These are phyloP conservation scores for Solanum gracilifrons DNA, from an alignment of 257 asterid genomes.

Conservation along the genomic window DNA sequence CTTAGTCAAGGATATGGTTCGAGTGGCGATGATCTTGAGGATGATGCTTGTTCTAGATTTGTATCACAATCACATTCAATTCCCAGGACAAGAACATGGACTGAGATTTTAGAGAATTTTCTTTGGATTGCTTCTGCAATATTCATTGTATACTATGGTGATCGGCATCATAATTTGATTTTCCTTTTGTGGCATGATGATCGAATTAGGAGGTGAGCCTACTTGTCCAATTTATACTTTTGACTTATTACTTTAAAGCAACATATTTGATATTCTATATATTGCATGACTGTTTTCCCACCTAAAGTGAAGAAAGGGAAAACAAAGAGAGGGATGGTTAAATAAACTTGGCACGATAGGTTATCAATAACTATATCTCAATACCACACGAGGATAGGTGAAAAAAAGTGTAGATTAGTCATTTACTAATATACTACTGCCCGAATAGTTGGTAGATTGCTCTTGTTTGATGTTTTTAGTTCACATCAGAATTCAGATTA, in stretches of 20 bases:
- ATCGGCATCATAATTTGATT: conserved; percentile 33
- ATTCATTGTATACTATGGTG: conserved; percentile 46
- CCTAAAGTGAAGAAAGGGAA: neutral
- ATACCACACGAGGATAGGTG: neutral
- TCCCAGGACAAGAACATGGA: conserved; percentile 31
- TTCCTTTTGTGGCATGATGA: conserved; percentile 41
- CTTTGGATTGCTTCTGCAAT: conserved; percentile 47
- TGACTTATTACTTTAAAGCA: neutral
- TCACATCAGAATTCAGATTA: neutral
- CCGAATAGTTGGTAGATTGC: neutral
- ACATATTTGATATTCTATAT: neutral
- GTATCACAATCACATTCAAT: conserved; percentile 10
- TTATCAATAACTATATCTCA: neutral
- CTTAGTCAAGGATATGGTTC: conserved; percentile 55
- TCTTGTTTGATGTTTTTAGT: neutral
- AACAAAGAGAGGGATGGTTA: neutral
- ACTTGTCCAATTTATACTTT: neutral
- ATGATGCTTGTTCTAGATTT: conserved; percentile 49
- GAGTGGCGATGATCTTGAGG: conserved; percentile 56
- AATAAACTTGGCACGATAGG: neutral
- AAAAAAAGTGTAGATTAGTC: neutral
- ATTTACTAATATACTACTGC: neutral
- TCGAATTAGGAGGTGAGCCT: conserved; percentile 36
- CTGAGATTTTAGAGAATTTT: conserved; percentile 35
- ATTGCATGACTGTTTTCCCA: neutral